Evolutionary conservation across 1,284 basidiomycete genomes (phyloP).

Genomic region (Heliocybe sulcata): DNA sequence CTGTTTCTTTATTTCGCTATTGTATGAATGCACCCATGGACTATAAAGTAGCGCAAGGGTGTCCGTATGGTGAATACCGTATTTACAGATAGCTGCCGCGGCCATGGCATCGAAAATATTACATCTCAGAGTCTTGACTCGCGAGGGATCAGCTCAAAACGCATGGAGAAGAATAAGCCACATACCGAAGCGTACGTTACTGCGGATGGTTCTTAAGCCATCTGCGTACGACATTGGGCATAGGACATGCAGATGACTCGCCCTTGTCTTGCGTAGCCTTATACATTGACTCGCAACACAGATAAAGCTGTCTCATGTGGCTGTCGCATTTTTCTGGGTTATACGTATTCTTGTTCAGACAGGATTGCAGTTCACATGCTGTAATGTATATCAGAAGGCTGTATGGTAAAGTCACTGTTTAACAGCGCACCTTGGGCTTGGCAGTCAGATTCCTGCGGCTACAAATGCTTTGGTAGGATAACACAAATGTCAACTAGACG

Average conservation of each 20-base stretch:
- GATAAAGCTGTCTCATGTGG: slow-evolving; percentile 44
- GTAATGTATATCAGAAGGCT: neutral
- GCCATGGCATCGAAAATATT: too few species aligned
- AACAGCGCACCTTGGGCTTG: slow-evolving; percentile 1
- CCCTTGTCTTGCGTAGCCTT: slow-evolving; percentile 28
- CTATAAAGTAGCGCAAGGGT: neutral
- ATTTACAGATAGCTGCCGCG: too few species aligned
- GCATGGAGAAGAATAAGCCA: neutral
- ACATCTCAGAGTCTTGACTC: too few species aligned
- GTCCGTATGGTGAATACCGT: too few species aligned
- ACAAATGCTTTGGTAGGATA: neutral
- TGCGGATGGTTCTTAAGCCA: slow-evolving; percentile 50
- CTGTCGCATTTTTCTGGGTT: slow-evolving; percentile 52
- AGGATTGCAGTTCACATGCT: slow-evolving; percentile 60
- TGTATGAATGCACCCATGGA: neutral
- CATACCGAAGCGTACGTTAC: neutral
- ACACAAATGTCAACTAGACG: too few species aligned
- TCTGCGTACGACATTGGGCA: slow-evolving; percentile 39
- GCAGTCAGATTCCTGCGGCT: neutral
- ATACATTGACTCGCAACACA: slow-evolving; percentile 55
- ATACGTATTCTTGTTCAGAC: slow-evolving; percentile 59
- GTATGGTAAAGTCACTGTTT: neutral
- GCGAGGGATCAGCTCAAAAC: too few species aligned
- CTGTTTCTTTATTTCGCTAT: neutral
- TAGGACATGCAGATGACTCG: slow-evolving; percentile 59